Conservation (phyloP, 495 filamentous ascomycete genomes). For the Apiosordaria backusii region DNA sequence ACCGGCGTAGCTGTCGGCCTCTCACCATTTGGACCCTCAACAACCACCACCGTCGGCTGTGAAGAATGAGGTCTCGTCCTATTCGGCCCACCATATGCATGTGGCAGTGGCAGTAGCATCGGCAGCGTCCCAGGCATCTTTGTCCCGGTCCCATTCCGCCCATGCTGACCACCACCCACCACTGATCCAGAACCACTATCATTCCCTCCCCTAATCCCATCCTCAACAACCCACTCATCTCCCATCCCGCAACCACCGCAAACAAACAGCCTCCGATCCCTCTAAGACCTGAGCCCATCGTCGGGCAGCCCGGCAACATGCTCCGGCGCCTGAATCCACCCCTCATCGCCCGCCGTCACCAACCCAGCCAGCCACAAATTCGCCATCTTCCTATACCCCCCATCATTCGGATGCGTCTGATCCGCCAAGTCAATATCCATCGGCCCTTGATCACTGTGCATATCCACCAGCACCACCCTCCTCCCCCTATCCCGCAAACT, state of each 20-base stretch:
- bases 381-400: conserved; percentile 54
- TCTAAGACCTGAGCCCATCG: conserved; percentile 1
- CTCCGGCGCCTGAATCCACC: conserved; percentile 29
- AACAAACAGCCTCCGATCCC: background rate
- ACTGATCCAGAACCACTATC: too few relatives aligned
- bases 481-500: conserved; percentile 29
- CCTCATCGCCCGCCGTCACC: conserved; percentile 22
- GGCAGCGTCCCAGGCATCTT: too few relatives aligned
- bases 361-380: conserved; percentile 49
- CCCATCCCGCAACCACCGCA: background rate
- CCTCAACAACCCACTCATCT: background rate
- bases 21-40: too few relatives aligned
- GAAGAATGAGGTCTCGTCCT: too few relatives aligned
- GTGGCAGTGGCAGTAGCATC: too few relatives aligned
- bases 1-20: too few relatives aligned
- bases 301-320: conserved; percentile 22
- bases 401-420: conserved; percentile 48
- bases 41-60: too few relatives aligned
- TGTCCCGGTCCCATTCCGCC: background rate
- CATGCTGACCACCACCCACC: background rate
- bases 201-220: background rate
- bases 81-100: too few relatives aligned
- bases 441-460: conserved; percentile 36
- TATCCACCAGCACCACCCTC: conserved; percentile 47
- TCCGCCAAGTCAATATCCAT: conserved; percentile 39